Percentiles rank a stretch among this genome's conserved stretches.
phyloP scores from a whole-genome alignment of 352 stramenopile genomes.

The Phytophthora cactorum region DNA sequence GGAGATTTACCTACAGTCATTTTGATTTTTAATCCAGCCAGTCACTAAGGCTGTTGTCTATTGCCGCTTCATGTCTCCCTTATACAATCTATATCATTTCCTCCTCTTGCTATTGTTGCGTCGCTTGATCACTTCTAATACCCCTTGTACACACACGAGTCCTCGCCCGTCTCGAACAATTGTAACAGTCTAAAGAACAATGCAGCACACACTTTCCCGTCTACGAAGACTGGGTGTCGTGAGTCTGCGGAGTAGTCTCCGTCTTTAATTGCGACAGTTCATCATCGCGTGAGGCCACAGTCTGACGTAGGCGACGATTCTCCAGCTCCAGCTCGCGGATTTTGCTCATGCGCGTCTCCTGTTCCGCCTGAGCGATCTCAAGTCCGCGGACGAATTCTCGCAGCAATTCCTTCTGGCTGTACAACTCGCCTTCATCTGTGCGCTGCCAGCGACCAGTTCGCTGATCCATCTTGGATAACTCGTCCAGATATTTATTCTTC shows the following conservation, averaged over 20 bases:
- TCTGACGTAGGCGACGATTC: constrained; percentile 58
- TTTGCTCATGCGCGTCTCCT: constrained; percentile 77
- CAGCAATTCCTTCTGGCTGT: constrained; percentile 59
- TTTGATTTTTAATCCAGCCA: too few species aligned
- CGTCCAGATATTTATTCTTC: constrained; percentile 62
- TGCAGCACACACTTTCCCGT: constrained; percentile 6
- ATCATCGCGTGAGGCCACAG: constrained; percentile 49
- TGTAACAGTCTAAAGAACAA: constrained; percentile 22
- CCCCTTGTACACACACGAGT: neutral
- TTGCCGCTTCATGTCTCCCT: constrained; percentile 15
- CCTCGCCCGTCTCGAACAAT: constrained; percentile 5
- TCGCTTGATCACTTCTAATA: constrained; percentile 23
- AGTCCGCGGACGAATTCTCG: constrained; percentile 74
- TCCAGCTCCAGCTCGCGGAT: constrained; percentile 75
- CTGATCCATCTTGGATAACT: constrained; percentile 55
- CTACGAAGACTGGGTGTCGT: constrained; percentile 25
- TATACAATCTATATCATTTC: constrained; percentile 31
- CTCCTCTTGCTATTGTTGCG: constrained; percentile 6
- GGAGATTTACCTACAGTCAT: too few species aligned
- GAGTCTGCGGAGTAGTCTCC: constrained; percentile 2
- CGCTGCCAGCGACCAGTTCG: constrained; percentile 44
- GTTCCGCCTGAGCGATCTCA: constrained; percentile 75
- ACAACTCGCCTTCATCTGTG: constrained; percentile 39
- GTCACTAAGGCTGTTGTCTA: constrained; percentile 10
- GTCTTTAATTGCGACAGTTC: constrained; percentile 41